A percentile compares a stretch with the other conserved stretches of the same genome.
Evolutionary conservation across 202 grass and related monocot species (phyloP).

Genomic region (Saccharum hybrid): DNA sequence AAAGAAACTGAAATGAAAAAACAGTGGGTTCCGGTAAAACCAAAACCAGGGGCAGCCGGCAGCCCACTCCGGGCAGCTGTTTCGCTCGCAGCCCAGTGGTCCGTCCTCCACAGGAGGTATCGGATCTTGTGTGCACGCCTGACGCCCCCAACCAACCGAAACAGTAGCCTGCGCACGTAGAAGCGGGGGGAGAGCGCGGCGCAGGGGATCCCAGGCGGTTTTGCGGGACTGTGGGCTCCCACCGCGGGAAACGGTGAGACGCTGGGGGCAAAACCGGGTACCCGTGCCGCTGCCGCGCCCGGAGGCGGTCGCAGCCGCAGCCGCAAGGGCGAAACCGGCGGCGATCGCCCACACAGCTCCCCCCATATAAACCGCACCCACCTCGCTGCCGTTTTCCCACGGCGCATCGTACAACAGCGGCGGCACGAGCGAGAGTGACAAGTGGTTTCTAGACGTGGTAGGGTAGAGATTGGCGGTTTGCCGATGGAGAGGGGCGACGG

Average conservation of each 20-base stretch:
- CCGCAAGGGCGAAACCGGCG: constrained; percentile 44
- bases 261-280: constrained; percentile 34
- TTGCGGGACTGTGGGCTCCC: constrained; percentile 39
- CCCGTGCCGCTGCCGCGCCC: constrained; percentile 32
- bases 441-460: background rate
- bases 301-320: background rate
- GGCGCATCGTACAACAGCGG: background rate
- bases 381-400: constrained; percentile 12
- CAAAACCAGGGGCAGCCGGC: constrained; percentile 41
- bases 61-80: constrained; percentile 34
- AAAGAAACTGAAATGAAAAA: background rate
- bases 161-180: background rate
- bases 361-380: background rate
- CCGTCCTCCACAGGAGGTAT: no score
- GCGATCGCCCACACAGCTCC: constrained; percentile 15
- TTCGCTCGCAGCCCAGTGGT: constrained; percentile 25
- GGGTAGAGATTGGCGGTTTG: background rate
- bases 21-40: background rate
- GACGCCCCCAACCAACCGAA: accelerated
- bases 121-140: constrained; percentile 32
- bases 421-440: background rate
- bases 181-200: background rate
- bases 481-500: constrained; percentile 55
- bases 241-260: background rate
- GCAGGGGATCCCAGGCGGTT: constrained; percentile 51